Conservation (phyloP, 805 yeast genomes). For the Clavispora carvajalis region DNA sequence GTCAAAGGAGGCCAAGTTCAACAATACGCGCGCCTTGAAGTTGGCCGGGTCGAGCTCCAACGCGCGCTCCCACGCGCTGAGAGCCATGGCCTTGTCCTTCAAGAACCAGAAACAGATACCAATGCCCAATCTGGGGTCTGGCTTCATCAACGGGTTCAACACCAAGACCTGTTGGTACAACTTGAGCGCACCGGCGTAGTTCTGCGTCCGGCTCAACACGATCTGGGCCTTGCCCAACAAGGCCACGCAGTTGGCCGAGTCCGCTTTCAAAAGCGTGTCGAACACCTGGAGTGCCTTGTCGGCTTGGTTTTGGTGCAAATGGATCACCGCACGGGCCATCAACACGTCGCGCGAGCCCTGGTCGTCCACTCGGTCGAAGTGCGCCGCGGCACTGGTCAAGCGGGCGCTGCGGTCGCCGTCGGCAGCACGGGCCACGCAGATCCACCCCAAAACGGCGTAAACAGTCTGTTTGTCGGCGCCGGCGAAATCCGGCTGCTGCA, state of each 20-base stretch:
- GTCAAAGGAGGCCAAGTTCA: slow-evolving; percentile 67
- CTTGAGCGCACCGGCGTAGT: slow-evolving; percentile 68
- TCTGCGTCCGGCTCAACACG: slow-evolving; percentile 58
- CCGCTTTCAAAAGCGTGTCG: slow-evolving; percentile 52
- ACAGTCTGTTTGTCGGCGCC: slow-evolving; percentile 46
- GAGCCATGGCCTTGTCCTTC: slow-evolving; percentile 72
- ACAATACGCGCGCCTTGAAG: slow-evolving; percentile 56
- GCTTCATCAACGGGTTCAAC: slow-evolving; percentile 69
- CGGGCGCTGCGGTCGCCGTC: slow-evolving; percentile 23
- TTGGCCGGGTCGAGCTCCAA: slow-evolving; percentile 59
- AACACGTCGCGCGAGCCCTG: slow-evolving; percentile 35
- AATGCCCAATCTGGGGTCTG: slow-evolving; percentile 92
- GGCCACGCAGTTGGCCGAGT: slow-evolving; percentile 67
- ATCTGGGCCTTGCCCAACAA: slow-evolving; percentile 81
- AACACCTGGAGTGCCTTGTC: slow-evolving; percentile 69
- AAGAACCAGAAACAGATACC: slow-evolving; percentile 93
- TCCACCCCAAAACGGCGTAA: slow-evolving; percentile 69
- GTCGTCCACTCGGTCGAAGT: slow-evolving; percentile 13
- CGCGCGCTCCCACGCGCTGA: slow-evolving; percentile 77
- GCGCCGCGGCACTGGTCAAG: slow-evolving; percentile 20
- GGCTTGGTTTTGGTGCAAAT: slow-evolving; percentile 51
- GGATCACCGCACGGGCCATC: slow-evolving; percentile 65
- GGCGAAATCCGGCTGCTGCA: slow-evolving; percentile 34
- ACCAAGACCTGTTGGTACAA: slow-evolving; percentile 78
- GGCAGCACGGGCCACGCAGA: slow-evolving; percentile 42